These are phyloP conservation scores for Pseudopediastrum boryanum DNA, from an alignment of 139 green algal genomes.

Conservation along the genomic window DNA sequence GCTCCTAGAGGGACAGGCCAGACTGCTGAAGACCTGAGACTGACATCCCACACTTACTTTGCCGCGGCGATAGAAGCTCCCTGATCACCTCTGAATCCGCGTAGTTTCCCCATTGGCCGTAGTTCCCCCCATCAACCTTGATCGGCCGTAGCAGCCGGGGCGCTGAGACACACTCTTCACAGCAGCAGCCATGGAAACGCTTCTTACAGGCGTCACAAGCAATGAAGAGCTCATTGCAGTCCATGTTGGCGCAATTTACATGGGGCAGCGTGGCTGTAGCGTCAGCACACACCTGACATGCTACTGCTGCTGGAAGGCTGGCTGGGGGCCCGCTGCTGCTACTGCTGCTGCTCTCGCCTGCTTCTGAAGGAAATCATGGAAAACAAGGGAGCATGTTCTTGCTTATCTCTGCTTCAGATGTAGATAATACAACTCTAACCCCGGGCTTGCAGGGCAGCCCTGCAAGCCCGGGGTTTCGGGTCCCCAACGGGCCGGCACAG, in stretches of 20 bases:
- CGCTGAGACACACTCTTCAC: conserved; percentile 71
- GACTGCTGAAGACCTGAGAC: neutral
- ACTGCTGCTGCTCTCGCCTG: neutral
- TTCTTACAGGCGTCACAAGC: conserved; percentile 61
- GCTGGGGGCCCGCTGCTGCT: neutral
- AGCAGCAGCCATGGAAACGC: conserved; percentile 78
- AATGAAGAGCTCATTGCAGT: conserved; percentile 93
- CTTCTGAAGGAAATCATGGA: no score
- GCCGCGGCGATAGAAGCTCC: neutral
- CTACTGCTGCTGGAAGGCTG: conserved; percentile 62
- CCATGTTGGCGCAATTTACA: conserved; percentile 93
- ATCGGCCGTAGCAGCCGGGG: conserved; percentile 79
- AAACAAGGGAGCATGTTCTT: no score
- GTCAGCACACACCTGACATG: conserved; percentile 77
- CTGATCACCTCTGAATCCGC: neutral
- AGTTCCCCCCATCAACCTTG: conserved; percentile 62
- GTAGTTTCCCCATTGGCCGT: conserved; percentile 50
- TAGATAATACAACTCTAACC: no score
- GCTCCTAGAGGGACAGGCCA: neutral
- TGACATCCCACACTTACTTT: neutral
- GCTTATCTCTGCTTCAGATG: no score
- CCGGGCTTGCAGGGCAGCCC: no score
- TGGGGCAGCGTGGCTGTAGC: conserved; percentile 77
- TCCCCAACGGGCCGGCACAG: no score
- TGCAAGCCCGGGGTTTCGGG: no score